Base-by-base conservation (phyloP, 768 basidiomycete species). In the Boletus sp. region DNA sequence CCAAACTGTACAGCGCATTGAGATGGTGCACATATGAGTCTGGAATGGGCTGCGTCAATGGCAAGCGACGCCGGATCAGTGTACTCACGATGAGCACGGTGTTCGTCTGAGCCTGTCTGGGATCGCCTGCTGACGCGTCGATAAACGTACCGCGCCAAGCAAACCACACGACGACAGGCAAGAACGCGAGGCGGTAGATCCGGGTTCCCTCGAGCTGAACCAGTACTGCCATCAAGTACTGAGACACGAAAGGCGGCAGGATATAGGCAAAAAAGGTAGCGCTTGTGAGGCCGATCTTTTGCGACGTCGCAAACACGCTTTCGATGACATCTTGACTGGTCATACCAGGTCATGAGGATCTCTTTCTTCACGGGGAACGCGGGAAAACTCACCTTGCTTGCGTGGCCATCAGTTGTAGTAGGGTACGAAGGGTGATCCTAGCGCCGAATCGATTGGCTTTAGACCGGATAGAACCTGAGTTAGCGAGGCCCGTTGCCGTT, bases 141-240 rank as follows among this genome's bases (percentile, higher is more conserved):
- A 70, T 49, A 1, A 50, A 45, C 1, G 50, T 67, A 5, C 76
- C 77, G 14, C 76, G 74, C 62, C 77, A 82, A 14, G 77, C 65
- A 0, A 70, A 57, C 70, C 74, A 79, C 6, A 81, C 51, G 5
- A 77, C 70, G 42, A 79, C 52, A 5, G 82, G 80, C 5, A 84
- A 67, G 8, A 84, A 50, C 5, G 78, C 77, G 48, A 82, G 53
- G 19, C 83, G 79, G 52, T 79, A 64, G 4, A 64, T 54, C 3
- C 48, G 52, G n/a, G 53, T 76, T 65, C 14, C 81, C 77, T 50
- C 71, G 63, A 77, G 66, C 32, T 81, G 70, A 19, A 83, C 80
- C 33, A 85, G 74, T n/a, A 82, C 67, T 8, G 80, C 83, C 45
- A 79, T 78, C 35, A 66, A 60, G 69, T 80, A 82, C 62, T 83